Evolutionary conservation across 1,284 basidiomycete species (phyloP).

Genomic region (Cystobasidium sp.): DNA sequence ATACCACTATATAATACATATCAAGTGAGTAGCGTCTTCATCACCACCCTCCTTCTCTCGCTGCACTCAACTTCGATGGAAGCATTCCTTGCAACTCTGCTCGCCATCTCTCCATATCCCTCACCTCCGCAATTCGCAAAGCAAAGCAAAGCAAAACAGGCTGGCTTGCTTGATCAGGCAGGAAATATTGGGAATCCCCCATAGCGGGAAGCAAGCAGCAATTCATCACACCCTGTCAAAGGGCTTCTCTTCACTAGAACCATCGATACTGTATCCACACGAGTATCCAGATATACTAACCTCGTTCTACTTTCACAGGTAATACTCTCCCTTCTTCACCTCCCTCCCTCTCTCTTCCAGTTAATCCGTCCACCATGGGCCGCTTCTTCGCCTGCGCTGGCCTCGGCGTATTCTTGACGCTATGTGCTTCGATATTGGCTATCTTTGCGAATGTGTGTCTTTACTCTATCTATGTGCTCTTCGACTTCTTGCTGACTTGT

Average conservation of each 20-base stretch:
- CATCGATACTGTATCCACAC: neutral
- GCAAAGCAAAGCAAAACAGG: neutral
- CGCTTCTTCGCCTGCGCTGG: conserved; percentile 44
- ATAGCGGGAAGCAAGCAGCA: neutral
- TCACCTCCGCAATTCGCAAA: neutral
- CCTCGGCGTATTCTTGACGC: conserved; percentile 39
- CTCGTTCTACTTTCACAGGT: neutral
- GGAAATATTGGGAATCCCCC: neutral
- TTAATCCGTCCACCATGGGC: conserved; percentile 12
- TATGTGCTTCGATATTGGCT: conserved; percentile 40
- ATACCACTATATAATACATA: no score
- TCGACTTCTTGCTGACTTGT: neutral
- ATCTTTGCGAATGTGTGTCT: conserved; percentile 40
- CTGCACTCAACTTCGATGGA: neutral
- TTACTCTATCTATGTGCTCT: neutral
- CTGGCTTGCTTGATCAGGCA: neutral
- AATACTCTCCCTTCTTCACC: no score
- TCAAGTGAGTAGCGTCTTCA: neutral
- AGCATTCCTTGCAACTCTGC: neutral
- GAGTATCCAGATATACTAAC: neutral
- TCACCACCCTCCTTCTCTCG: neutral
- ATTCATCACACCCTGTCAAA: neutral
- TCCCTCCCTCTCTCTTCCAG: neutral
- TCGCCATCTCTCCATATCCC: conserved; percentile 8
- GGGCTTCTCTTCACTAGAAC: neutral